A percentile compares a stretch with the other conserved stretches of the same genome.
These are phyloP conservation scores for Ophiostoma tasmaniense DNA, from an alignment of 2,329 filamentous ascomycete species.

Conservation along the genomic window DNA sequence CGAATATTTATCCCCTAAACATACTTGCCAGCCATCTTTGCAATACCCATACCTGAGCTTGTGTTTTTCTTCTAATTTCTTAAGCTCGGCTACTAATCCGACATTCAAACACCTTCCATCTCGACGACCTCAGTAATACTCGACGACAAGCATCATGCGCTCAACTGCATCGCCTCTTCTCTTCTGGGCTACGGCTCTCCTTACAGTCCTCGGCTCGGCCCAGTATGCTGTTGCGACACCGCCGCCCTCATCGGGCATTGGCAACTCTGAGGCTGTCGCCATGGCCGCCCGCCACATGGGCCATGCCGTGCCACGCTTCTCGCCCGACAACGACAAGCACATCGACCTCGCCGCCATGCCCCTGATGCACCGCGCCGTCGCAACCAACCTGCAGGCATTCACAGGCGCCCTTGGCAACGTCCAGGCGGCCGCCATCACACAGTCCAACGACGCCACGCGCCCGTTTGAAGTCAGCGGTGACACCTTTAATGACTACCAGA, in stretches of 20 bases:
- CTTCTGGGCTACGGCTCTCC: slow-evolving; percentile 8
- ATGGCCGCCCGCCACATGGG: background rate
- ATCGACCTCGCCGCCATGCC: slow-evolving; percentile 3
- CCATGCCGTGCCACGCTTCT: slow-evolving; percentile 9
- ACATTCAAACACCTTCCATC: background rate
- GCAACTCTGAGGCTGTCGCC: background rate
- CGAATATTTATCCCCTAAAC: background rate
- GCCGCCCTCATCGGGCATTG: background rate
- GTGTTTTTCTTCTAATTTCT: background rate
- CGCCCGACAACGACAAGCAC: slow-evolving; percentile 3
- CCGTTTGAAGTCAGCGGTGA: slow-evolving; percentile 37
- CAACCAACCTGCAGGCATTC: slow-evolving; percentile 35
- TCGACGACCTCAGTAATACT: background rate
- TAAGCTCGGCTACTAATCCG: background rate
- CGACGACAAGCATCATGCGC: background rate
- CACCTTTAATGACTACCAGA: slow-evolving; percentile 39
- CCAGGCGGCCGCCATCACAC: slow-evolving; percentile 32
- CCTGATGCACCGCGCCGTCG: slow-evolving; percentile 14
- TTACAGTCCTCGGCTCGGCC: slow-evolving; percentile 4
- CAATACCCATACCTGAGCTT: background rate
- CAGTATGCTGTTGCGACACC: slow-evolving; percentile 8
- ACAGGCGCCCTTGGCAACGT: slow-evolving; percentile 33
- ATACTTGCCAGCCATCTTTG: background rate
- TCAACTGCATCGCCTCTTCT: slow-evolving; percentile 3
- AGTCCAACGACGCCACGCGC: slow-evolving; percentile 32